Conservation (phyloP, 2,329 filamentous ascomycete genomes). For the Claviceps citrina region DNA sequence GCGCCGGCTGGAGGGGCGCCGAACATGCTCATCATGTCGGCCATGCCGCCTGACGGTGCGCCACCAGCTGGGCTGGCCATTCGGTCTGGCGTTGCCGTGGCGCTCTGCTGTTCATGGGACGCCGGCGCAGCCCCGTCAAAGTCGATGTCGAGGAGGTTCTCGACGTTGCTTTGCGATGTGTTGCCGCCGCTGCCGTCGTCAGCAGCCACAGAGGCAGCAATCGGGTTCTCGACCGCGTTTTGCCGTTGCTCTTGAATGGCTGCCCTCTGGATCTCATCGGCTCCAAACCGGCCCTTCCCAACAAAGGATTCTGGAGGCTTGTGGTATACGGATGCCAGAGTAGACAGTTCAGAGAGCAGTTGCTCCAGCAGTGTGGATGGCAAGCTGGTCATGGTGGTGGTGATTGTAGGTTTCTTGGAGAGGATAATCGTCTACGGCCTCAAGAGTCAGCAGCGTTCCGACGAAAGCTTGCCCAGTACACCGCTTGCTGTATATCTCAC, state of each 20-base stretch:
- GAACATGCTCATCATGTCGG: slow-evolving; percentile 55
- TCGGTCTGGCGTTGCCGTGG: slow-evolving; percentile 50
- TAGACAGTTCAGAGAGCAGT: slow-evolving; percentile 82
- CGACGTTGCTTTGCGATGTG: slow-evolving; percentile 58
- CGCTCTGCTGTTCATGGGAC: slow-evolving; percentile 48
- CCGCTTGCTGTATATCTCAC: slow-evolving; percentile 23
- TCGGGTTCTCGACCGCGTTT: slow-evolving; percentile 83
- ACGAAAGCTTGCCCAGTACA: neutral
- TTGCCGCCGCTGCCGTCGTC: slow-evolving; percentile 43
- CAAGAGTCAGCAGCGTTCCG: neutral
- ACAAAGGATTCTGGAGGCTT: slow-evolving; percentile 97
- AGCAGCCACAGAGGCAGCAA: slow-evolving; percentile 67
- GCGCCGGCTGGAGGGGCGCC: slow-evolving; percentile 43
- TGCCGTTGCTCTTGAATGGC: slow-evolving; percentile 93
- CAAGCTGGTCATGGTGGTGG: slow-evolving; percentile 82
- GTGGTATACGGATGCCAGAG: slow-evolving; percentile 93
- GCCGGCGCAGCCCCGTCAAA: slow-evolving; percentile 88
- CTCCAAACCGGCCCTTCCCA: slow-evolving; percentile 83
- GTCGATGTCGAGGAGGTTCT: slow-evolving; percentile 91
- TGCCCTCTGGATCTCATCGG: slow-evolving; percentile 84
- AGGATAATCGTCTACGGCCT: slow-evolving; percentile 61
- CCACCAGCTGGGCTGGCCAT: slow-evolving; percentile 44
- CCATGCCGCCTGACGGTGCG: slow-evolving; percentile 33
- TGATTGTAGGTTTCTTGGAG: slow-evolving; percentile 85
- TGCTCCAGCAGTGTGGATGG: slow-evolving; percentile 73